Evolutionary conservation across 2,329 filamentous ascomycete species (phyloP), one percentile per base, ranked within the genome.

Genomic region (Fusarium aywerte): DNA sequence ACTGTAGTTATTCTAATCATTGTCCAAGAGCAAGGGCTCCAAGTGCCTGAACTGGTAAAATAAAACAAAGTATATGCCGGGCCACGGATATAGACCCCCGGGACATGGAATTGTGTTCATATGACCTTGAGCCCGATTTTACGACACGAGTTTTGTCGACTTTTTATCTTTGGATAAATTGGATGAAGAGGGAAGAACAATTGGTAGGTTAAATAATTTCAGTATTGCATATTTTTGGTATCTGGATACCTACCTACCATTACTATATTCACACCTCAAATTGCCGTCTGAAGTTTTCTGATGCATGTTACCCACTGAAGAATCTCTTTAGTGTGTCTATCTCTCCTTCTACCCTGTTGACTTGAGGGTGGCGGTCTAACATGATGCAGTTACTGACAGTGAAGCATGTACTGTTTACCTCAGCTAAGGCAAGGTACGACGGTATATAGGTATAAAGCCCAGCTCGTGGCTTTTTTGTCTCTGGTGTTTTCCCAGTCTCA

Each of bases 291-390:
- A 25, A 36, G 55, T 29, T 51, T 45, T 58, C 45, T 48, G 49
- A 62, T 59, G 57, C 48, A 62, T 43, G 38, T 58, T 57, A 67
- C 64, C 65, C 63, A 60, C 63, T 47, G 33, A 49, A 42, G 56
- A 55, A 47, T n/a, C 53, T 39, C 36, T 59, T 49, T 49, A 45
- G 52, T 47, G 49, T 56, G 50, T 47, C 53, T 42, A 25, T 53
- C 58, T 51, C 49, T 50, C 53, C 11, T 20, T 52, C 52, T 50
- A 59, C 56, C 47, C 38, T 63, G 57, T 55, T 69, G 57, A 23
- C 31, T 49, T 27, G 32, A 49, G 32, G 60, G 65, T 68, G 65
- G 65, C 65, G 65, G 65, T 68, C 65, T 69, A 68, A 54, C 43
- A 64, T 47, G 58, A 67, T 64, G 54, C 54, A 51, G 43, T 35